Evolutionary conservation across 2,329 filamentous ascomycete genomes (phyloP).

Genomic region (Ascochyta clinopodiicola): DNA sequence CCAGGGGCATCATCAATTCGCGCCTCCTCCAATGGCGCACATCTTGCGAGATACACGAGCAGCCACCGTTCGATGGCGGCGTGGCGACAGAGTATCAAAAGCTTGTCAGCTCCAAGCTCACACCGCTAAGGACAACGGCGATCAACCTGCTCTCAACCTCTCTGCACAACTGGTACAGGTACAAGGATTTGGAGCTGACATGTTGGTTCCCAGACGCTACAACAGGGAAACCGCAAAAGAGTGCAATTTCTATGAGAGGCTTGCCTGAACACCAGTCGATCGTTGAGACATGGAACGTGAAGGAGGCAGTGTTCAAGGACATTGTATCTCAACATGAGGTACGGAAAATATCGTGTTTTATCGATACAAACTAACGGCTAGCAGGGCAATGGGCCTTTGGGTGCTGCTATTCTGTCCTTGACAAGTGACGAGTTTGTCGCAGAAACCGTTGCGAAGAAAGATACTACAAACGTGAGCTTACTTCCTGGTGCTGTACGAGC

Average conservation of each 20-base stretch:
- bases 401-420: constrained; percentile 63
- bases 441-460: constrained; percentile 68
- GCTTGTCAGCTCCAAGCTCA: constrained; percentile 76
- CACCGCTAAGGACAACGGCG: constrained; percentile 76
- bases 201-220: constrained; percentile 72
- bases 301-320: constrained; percentile 62
- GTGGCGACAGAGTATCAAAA: constrained; percentile 80
- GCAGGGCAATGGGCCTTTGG: constrained; percentile 53
- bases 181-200: constrained; percentile 76
- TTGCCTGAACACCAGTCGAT: constrained; percentile 60
- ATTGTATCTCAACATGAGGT: constrained; percentile 38
- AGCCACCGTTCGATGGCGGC: constrained; percentile 85
- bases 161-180: constrained; percentile 82
- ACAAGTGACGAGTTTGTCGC: constrained; percentile 73
- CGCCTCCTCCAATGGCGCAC: constrained; percentile 83
- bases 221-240: constrained; percentile 51
- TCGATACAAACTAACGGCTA: constrained; percentile 14
- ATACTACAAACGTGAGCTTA: constrained; percentile 44
- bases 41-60: constrained; percentile 76
- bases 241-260: constrained; percentile 68
- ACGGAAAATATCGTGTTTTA: not conserved
- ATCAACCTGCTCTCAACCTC: constrained; percentile 79
- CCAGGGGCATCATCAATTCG: constrained; percentile 79
- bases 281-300: constrained; percentile 75
- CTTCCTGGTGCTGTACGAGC: not conserved